These are phyloP conservation scores for Myxozyma neotropica DNA, from an alignment of 805 yeast species.

Conservation along the genomic window DNA sequence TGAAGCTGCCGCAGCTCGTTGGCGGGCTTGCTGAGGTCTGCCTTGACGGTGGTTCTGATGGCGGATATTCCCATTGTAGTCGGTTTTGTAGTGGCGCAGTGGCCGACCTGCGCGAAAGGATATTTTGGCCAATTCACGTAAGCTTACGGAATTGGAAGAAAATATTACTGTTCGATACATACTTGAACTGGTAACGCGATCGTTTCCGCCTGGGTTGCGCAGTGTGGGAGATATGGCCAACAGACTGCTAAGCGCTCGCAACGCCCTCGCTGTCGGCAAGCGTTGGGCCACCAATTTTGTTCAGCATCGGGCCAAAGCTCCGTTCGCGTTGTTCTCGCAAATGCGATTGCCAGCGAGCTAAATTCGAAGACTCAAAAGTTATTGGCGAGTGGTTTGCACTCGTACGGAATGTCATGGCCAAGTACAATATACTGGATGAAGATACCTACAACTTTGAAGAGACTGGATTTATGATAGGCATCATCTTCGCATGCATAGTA, in stretches of 20 bases:
- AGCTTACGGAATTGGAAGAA: background rate
- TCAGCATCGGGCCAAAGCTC: background rate
- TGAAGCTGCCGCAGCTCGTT: conserved; percentile 52
- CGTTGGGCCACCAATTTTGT: background rate
- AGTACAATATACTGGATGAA: conserved; percentile 1
- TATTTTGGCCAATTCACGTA: background rate
- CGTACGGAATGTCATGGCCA: background rate
- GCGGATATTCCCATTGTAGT: conserved; percentile 11
- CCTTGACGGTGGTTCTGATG: conserved; percentile 46
- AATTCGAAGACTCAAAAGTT: no score
- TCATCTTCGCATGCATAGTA: background rate
- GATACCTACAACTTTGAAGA: conserved; percentile 9
- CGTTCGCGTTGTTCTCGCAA: background rate
- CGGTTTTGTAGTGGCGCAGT: background rate
- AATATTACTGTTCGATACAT: background rate
- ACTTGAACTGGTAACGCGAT: background rate
- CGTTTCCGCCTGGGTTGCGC: background rate
- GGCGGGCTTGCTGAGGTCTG: conserved; percentile 51
- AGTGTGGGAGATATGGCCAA: background rate
- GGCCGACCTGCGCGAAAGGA: background rate
- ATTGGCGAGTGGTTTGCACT: conserved; percentile 5
- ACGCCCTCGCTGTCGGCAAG: background rate
- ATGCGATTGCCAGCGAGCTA: background rate
- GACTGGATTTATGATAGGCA: conserved; percentile 13
- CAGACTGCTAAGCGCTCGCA: background rate